phyloP scores from a whole-genome alignment of 2,329 filamentous ascomycete genomes.

The Pseudonectria buxi region DNA sequence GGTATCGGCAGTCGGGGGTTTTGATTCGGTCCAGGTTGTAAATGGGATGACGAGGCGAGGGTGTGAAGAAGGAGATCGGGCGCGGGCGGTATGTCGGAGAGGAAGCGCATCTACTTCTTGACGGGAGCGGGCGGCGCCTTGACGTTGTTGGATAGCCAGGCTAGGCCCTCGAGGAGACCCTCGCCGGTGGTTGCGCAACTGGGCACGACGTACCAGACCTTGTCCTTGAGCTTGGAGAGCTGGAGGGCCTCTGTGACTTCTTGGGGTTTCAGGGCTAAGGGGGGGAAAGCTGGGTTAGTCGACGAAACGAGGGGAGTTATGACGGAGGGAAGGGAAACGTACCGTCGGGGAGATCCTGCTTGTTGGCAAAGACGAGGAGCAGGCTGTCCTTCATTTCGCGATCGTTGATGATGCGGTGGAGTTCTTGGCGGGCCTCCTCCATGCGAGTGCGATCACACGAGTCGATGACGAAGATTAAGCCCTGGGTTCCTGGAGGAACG shows the following conservation, averaged over 20 bases:
- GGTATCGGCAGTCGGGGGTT: too few relatives aligned
- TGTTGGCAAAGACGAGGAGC: conserved; percentile 95
- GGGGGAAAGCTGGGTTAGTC: conserved; percentile 4
- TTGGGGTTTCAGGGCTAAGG: conserved; percentile 68
- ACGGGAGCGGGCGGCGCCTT: conserved; percentile 53
- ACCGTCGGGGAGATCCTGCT: conserved; percentile 89
- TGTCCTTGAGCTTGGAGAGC: conserved; percentile 71
- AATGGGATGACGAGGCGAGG: too few relatives aligned
- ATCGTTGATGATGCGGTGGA: conserved; percentile 96
- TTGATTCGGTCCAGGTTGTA: too few relatives aligned
- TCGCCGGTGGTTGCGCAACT: conserved; percentile 77
- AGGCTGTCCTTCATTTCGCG: conserved; percentile 96
- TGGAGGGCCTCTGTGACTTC: conserved; percentile 74
- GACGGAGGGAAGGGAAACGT: conserved; percentile 22
- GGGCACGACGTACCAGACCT: conserved; percentile 78
- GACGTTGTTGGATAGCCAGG: conserved; percentile 80
- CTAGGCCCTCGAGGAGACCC: conserved; percentile 73
- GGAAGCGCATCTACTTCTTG: conserved; percentile 42
- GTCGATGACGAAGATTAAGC: conserved; percentile 97
- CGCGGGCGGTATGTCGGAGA: background rate
- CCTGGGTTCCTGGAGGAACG: conserved; percentile 68
- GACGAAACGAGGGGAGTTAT: background rate
- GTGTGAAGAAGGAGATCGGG: background rate
- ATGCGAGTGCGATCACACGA: conserved; percentile 87
- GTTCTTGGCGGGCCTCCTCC: conserved; percentile 85